Evolutionary conservation across 2,329 filamentous ascomycete species (phyloP).

Genomic region (Teratosphaeria epicoccoides): DNA sequence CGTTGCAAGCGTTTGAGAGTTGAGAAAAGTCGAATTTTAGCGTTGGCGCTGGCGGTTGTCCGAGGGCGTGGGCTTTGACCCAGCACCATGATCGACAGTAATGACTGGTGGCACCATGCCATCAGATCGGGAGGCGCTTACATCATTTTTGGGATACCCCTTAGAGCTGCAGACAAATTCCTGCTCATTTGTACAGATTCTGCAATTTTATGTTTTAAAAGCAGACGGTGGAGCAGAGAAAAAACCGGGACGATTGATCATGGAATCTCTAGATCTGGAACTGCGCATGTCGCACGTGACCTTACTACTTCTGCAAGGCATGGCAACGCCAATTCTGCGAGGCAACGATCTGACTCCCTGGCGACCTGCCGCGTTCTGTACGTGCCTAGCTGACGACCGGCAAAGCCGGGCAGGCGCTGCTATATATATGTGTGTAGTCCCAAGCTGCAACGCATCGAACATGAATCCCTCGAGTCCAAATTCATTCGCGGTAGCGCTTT

Average conservation of each 20-base stretch:
- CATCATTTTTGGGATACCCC: background rate
- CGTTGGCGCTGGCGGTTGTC: slow-evolving; percentile 16
- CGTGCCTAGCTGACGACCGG: too few species aligned
- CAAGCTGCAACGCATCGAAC: too few species aligned
- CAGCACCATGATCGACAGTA: background rate
- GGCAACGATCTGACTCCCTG: too few species aligned
- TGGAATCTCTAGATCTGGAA: background rate
- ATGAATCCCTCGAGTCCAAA: too few species aligned
- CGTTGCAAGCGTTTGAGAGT: background rate
- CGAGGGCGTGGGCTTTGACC: background rate
- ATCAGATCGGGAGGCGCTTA: background rate
- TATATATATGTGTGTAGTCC: too few species aligned
- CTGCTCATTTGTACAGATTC: background rate
- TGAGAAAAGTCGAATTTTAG: slow-evolving; percentile 6
- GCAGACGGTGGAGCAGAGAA: background rate
- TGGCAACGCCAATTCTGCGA: background rate
- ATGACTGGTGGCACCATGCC: background rate
- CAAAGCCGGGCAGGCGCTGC: too few species aligned
- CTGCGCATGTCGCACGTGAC: background rate
- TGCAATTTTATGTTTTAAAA: too few species aligned
- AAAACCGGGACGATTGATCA: too few species aligned
- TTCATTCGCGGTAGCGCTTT: too few species aligned
- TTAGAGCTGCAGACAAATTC: background rate
- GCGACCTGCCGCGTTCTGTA: too few species aligned
- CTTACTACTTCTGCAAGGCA: background rate